These are phyloP conservation scores for Apostasia shenzhenica DNA, from an alignment of 106 monocot species.

Conservation along the genomic window DNA sequence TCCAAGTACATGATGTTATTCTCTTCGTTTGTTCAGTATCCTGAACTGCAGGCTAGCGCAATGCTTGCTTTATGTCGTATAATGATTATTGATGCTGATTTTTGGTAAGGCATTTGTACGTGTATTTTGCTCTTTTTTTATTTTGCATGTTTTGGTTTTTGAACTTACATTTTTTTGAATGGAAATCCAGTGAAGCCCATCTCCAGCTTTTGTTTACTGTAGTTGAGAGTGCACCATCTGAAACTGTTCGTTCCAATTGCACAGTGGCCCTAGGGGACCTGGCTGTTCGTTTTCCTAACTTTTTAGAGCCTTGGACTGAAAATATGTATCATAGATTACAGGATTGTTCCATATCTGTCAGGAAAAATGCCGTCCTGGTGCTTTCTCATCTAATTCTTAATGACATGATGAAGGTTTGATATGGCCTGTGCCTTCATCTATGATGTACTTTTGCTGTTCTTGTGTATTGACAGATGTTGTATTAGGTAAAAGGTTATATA, in stretches of 20 bases:
- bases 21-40: slow-evolving; percentile 48
- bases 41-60: slow-evolving; percentile 82
- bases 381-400: slow-evolving; percentile 98
- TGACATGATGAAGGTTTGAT: slow-evolving; percentile 98
- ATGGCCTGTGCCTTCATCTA: neutral
- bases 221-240: slow-evolving; percentile 70
- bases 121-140: neutral
- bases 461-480: neutral
- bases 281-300: slow-evolving; percentile 91
- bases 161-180: neutral
- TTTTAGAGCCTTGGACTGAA: slow-evolving; percentile 96
- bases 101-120: slow-evolving; percentile 55
- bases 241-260: slow-evolving; percentile 94
- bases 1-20: neutral
- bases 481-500: slow-evolving; percentile 98
- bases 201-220: slow-evolving; percentile 95
- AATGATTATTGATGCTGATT: slow-evolving; percentile 93
- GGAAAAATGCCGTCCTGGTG: slow-evolving; percentile 98
- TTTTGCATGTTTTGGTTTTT: neutral
- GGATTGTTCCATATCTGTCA: slow-evolving; percentile 78
- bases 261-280: slow-evolving; percentile 91
- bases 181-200: slow-evolving; percentile 67
- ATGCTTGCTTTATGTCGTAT: slow-evolving; percentile 94
- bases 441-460: neutral
- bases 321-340: slow-evolving; percentile 85